phyloP scores from a whole-genome alignment of 495 filamentous ascomycete genomes.

The Glarea lozoyensis region DNA sequence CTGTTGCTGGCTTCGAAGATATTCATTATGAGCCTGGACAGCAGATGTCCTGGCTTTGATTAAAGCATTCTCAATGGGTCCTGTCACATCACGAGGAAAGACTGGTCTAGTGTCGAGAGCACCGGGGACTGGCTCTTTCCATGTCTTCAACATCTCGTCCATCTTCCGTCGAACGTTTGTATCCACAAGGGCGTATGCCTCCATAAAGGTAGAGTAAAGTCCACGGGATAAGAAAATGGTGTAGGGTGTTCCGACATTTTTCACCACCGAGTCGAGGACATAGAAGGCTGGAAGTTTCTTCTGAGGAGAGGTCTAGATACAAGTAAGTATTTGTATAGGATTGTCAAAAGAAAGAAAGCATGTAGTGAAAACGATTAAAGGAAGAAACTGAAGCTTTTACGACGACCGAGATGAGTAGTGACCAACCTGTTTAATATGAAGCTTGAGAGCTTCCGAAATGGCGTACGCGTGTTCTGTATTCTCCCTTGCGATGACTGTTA shows the following conservation, averaged over 20 bases:
- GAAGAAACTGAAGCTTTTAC: too few species aligned
- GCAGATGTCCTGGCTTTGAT: slow-evolving; percentile 77
- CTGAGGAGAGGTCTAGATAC: slow-evolving; percentile 63
- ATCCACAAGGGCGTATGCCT: slow-evolving; percentile 85
- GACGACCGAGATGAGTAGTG: slow-evolving; percentile 7
- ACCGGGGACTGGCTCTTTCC: slow-evolving; percentile 93
- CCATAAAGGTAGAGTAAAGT: slow-evolving; percentile 91
- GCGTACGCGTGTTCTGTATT: slow-evolving; percentile 89
- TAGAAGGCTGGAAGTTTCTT: slow-evolving; percentile 94
- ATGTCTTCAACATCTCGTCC: slow-evolving; percentile 95
- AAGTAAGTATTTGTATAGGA: slow-evolving; percentile 21
- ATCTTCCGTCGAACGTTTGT: slow-evolving; percentile 71
- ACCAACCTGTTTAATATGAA: slow-evolving; percentile 90
- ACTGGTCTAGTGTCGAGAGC: slow-evolving; percentile 82
- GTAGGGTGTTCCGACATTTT: slow-evolving; percentile 97
- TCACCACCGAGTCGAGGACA: slow-evolving; percentile 94
- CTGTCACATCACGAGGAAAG: slow-evolving; percentile 74
- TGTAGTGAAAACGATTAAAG: too few species aligned
- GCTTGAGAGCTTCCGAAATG: slow-evolving; percentile 80
- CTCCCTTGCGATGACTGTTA: slow-evolving; percentile 93
- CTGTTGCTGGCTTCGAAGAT: slow-evolving; percentile 55
- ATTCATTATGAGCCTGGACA: slow-evolving; percentile 60
- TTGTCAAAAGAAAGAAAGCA: too few species aligned
- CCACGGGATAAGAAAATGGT: slow-evolving; percentile 87
- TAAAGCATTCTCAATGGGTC: slow-evolving; percentile 86